Conservation (phyloP, 495 filamentous ascomycete genomes). For the Neurospora intermedia region DNA sequence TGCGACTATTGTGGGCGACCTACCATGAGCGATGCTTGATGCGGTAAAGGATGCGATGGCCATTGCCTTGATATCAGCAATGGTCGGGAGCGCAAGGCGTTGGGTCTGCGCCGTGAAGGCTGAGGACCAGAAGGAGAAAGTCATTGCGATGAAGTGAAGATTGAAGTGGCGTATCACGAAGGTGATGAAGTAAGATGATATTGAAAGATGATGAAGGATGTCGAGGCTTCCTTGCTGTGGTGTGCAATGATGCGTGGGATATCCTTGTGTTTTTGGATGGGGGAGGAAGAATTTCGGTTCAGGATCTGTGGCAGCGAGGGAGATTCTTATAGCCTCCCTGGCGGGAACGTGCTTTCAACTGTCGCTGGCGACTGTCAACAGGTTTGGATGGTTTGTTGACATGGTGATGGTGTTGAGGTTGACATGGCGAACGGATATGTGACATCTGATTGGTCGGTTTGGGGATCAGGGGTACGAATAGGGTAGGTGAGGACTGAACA, state of each 20-base stretch:
- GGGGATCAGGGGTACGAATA: not conserved
- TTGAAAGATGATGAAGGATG: not conserved
- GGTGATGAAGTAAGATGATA: not conserved
- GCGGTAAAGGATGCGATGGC: not conserved
- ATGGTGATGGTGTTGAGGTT: not conserved
- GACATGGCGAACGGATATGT: not conserved
- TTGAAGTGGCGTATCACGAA: not conserved
- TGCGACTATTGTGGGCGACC: not conserved
- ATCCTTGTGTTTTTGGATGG: not conserved
- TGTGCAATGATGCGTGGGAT: not conserved
- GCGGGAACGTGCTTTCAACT: not conserved
- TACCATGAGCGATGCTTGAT: not conserved
- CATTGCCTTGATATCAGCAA: not conserved
- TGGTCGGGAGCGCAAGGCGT: not conserved
- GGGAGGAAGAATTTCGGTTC: not conserved
- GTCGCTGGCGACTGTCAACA: not conserved
- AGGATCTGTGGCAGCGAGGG: not conserved
- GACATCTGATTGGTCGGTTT: not conserved
- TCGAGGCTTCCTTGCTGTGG: not conserved
- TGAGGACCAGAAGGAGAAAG: not conserved
- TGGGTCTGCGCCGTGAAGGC: not conserved
- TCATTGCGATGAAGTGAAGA: not conserved
- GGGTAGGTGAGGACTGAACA: not conserved
- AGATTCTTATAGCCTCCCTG: not conserved
- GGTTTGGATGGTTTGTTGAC: not conserved